Evolutionary conservation across 2,329 filamentous ascomycete genomes (phyloP).

Genomic region (Teratosphaeria pseudoeucalypti): DNA sequence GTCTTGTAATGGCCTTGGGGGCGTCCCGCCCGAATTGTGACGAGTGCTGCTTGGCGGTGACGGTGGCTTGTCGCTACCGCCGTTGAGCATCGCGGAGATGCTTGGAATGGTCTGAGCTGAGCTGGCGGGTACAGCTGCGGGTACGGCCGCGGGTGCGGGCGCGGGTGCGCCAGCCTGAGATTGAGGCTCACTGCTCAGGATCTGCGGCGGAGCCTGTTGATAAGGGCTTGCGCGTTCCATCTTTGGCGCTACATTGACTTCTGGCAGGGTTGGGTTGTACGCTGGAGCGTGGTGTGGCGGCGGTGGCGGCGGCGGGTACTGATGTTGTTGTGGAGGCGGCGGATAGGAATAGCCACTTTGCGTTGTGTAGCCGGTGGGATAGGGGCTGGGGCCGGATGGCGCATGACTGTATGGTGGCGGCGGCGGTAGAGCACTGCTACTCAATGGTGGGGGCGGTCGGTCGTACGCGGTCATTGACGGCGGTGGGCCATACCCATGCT

Average conservation of each 20-base stretch:
- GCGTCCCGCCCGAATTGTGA: slow-evolving; percentile 19
- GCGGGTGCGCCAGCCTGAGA: slow-evolving; percentile 25
- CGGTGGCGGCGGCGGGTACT: slow-evolving; percentile 7
- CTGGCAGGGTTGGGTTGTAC: background rate
- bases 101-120: slow-evolving; percentile 40
- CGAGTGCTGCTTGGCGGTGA: slow-evolving; percentile 19
- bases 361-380: slow-evolving; percentile 11
- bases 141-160: slow-evolving; percentile 19
- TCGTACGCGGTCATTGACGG: slow-evolving; percentile 26
- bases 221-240: slow-evolving; percentile 9
- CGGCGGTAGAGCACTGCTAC: slow-evolving; percentile 27
- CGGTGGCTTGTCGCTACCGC: slow-evolving; percentile 14
- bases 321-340: slow-evolving; percentile 1
- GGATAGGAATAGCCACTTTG: slow-evolving; percentile 2
- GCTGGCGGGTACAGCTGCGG: slow-evolving; percentile 26
- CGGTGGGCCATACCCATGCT: slow-evolving; percentile 12
- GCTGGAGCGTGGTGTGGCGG: background rate
- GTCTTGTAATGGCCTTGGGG: slow-evolving; percentile 22
- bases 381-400: slow-evolving; percentile 3
- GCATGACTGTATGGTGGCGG: slow-evolving; percentile 26
- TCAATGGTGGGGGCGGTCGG: slow-evolving; percentile 30
- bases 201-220: slow-evolving; percentile 16
- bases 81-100: slow-evolving; percentile 39
- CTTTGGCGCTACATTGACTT: slow-evolving; percentile 7
- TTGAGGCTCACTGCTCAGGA: slow-evolving; percentile 19